Percentiles rank a stretch among this genome's conserved stretches.
Conservation (phyloP, 352 stramenopile genomes). For the Globisporangium uncinulatum region DNA sequence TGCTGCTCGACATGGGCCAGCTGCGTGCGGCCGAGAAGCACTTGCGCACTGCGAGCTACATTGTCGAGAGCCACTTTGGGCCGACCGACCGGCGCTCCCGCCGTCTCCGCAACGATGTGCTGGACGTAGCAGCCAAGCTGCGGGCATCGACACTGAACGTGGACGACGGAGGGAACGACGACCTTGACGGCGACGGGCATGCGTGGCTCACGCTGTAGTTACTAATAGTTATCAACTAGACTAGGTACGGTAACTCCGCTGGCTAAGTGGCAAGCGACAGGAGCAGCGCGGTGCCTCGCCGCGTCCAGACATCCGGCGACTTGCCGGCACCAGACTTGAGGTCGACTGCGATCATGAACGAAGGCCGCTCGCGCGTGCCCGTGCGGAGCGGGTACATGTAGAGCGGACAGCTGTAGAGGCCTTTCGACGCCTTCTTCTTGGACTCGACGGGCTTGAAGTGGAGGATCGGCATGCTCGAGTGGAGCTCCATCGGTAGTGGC, state of each 20-base stretch:
- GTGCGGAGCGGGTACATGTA: slow-evolving; percentile 97
- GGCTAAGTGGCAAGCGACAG: slow-evolving; percentile 81
- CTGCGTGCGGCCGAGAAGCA: slow-evolving; percentile 29
- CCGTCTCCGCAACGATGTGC: slow-evolving; percentile 35
- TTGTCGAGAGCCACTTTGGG: slow-evolving; percentile 50
- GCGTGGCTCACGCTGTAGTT: slow-evolving; percentile 49
- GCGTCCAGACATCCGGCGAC: slow-evolving; percentile 91
- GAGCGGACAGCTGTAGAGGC: slow-evolving; percentile 91
- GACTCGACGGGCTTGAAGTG: slow-evolving; percentile 94
- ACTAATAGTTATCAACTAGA: background rate
- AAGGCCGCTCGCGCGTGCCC: slow-evolving; percentile 91
- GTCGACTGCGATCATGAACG: slow-evolving; percentile 93
- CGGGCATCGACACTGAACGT: slow-evolving; percentile 18
- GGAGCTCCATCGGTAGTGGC: slow-evolving; percentile 90
- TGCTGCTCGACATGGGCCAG: slow-evolving; percentile 37
- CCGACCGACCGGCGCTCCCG: slow-evolving; percentile 42
- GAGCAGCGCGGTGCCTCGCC: slow-evolving; percentile 89
- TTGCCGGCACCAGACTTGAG: slow-evolving; percentile 86
- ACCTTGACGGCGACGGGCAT: slow-evolving; percentile 27
- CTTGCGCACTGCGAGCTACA: slow-evolving; percentile 32
- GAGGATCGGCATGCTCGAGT: slow-evolving; percentile 89
- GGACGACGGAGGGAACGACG: slow-evolving; percentile 16
- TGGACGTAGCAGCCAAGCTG: slow-evolving; percentile 33
- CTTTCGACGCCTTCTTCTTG: slow-evolving; percentile 92
- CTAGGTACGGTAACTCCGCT: background rate